A percentile compares a stretch with the other conserved stretches of the same genome.
Evolutionary conservation across 164 flowering plant genomes (phyloP).

Genomic region (Cinnamomum chago): DNA sequence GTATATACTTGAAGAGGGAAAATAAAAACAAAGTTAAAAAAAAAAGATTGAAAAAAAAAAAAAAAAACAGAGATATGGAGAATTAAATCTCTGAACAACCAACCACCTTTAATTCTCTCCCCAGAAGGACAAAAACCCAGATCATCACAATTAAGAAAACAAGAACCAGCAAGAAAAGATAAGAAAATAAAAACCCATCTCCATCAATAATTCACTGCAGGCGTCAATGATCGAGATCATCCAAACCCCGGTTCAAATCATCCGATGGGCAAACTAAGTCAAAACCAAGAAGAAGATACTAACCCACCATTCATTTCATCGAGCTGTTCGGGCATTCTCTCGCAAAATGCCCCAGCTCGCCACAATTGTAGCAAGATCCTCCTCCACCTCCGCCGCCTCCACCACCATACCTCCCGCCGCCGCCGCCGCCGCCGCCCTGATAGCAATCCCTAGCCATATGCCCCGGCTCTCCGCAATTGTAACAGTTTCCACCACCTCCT

Average conservation of each 20-base stretch:
- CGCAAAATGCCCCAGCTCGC: slow-evolving; percentile 22
- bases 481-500: slow-evolving; percentile 4
- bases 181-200: slow-evolving; percentile 4
- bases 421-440: neutral
- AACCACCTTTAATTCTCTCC: slow-evolving; percentile 4
- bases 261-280: slow-evolving; percentile 7
- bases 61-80: neutral
- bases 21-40: neutral
- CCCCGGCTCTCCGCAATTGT: neutral
- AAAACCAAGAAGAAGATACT: neutral
- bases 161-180: neutral
- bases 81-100: slow-evolving; percentile 6
- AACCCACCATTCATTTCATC: slow-evolving; percentile 7
- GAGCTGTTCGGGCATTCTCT: slow-evolving; percentile 17
- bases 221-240: neutral
- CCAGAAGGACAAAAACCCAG: neutral
- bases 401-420: slow-evolving; percentile 29
- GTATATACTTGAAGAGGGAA: neutral
- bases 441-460: neutral
- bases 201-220: neutral
- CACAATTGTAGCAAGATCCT: slow-evolving; percentile 19
- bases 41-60: neutral
- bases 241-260: neutral
- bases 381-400: slow-evolving; percentile 16
- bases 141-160: neutral